These are phyloP conservation scores for Leccinum angustisporum DNA, from an alignment of 1,284 basidiomycete species.

Conservation along the genomic window DNA sequence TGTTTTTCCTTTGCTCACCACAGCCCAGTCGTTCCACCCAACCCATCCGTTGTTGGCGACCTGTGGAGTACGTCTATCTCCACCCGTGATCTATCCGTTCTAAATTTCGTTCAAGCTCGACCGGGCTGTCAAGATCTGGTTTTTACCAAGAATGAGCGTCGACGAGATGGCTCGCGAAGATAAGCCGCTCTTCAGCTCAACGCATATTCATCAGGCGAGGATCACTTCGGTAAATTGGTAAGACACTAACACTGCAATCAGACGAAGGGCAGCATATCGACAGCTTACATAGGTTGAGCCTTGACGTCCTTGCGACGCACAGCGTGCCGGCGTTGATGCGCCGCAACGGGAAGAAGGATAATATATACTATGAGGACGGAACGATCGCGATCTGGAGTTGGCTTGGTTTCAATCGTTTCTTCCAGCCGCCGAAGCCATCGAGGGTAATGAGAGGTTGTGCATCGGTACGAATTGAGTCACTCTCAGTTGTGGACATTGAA, in stretches of 20 bases:
- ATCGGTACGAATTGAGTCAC: slow-evolving; percentile 46
- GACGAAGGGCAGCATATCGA: neutral
- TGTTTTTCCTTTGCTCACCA: slow-evolving; percentile 8
- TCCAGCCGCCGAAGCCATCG: slow-evolving; percentile 43
- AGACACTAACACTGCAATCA: neutral
- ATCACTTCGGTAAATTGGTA: slow-evolving; percentile 66
- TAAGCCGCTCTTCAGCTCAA: slow-evolving; percentile 70
- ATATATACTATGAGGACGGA: slow-evolving; percentile 46
- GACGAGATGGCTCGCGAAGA: slow-evolving; percentile 57
- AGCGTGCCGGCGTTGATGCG: slow-evolving; percentile 59
- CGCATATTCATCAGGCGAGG: slow-evolving; percentile 62
- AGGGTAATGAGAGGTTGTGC: slow-evolving; percentile 54
- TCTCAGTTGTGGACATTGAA: slow-evolving; percentile 2
- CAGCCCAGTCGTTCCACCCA: slow-evolving; percentile 61
- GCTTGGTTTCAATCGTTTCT: slow-evolving; percentile 64
- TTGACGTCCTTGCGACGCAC: slow-evolving; percentile 60
- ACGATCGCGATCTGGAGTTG: slow-evolving; percentile 63
- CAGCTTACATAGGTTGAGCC: slow-evolving; percentile 47
- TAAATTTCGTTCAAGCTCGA: slow-evolving; percentile 51
- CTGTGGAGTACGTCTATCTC: slow-evolving; percentile 54
- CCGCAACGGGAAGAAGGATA: slow-evolving; percentile 30
- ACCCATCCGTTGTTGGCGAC: slow-evolving; percentile 65
- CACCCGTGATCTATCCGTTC: slow-evolving; percentile 4
- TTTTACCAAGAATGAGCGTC: slow-evolving; percentile 36
- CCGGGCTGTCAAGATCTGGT: slow-evolving; percentile 72